Base-by-base conservation (phyloP, 495 filamentous ascomycete genomes). In the Physcia stellaris region DNA sequence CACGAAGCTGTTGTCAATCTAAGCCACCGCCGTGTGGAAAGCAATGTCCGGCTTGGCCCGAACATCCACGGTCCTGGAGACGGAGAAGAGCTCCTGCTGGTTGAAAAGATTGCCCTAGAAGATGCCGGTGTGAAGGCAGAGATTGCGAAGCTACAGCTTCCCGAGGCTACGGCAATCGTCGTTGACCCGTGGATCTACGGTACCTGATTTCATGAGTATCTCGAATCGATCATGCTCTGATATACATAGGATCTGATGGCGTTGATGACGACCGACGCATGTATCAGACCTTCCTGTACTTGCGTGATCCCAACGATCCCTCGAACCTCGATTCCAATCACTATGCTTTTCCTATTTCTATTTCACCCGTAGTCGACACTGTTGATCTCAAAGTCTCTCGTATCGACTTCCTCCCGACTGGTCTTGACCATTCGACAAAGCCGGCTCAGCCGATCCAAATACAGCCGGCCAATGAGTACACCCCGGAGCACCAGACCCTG, bases 111-210 rank as follows among this genome's bases (percentile, higher is more conserved):
- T 3, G 63, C 63, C 0, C 53, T 83, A 16, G 63, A 63, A 21
- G 66, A 82, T 47, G 62, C 64, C 16, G 53, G 55, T 0, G 77
- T 82, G 3, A 63, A 75, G 45, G 70, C 67, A 1, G 75, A 77
- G 49, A 60, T 83, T 27, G 68, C 63, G 12, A 80, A 84, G 52
- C 54, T 83, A 22, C 42, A 74, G 45, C 61, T 83, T 1, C 80
- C 79, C 0, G 58, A 73, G 43, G 79, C 73, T 11, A 67, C 69
- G 0, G 62, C 66, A 2, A 53, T 83, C 4, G 63, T 82, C 12
- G 55, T 63, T 19, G 79, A 84, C 47, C 78, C 79, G 4, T 84
- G 79, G 79, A 77, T 77, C 37, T 84, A 81, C 46, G 79, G 77
- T 74, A 57, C 35, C 51, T 24, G n/a, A 19, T 24, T 32, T 16